A percentile compares a stretch with the other conserved stretches of the same genome.
These are phyloP conservation scores for Amniculicola lignicola DNA, from an alignment of 495 filamentous ascomycete species.

Conservation along the genomic window DNA sequence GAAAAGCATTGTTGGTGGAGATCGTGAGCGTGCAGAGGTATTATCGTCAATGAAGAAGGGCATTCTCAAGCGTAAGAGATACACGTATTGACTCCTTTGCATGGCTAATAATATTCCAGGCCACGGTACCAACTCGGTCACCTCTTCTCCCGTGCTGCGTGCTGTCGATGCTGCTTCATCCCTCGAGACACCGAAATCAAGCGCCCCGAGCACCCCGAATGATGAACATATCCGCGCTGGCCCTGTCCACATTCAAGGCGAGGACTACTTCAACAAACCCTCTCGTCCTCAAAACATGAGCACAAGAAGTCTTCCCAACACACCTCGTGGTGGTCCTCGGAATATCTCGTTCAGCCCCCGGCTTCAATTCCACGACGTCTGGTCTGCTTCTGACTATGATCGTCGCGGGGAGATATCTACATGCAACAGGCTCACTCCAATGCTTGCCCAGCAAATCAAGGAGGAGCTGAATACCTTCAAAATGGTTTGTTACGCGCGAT, in stretches of 20 bases:
- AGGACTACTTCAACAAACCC: constrained; percentile 73
- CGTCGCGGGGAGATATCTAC: constrained; percentile 94
- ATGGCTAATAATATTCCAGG: constrained; percentile 43
- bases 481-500: constrained; percentile 63
- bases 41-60: constrained; percentile 87
- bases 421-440: constrained; percentile 94
- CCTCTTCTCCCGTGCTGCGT: constrained; percentile 62
- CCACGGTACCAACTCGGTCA: constrained; percentile 59
- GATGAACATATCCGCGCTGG: constrained; percentile 54
- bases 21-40: constrained; percentile 85
- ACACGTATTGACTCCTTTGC: background rate
- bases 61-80: constrained; percentile 85
- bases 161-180: constrained; percentile 60
- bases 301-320: constrained; percentile 70
- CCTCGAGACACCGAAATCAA: constrained; percentile 76
- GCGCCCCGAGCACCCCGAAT: constrained; percentile 74
- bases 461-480: constrained; percentile 99
- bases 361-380: constrained; percentile 92
- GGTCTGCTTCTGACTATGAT: constrained; percentile 94
- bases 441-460: constrained; percentile 98
- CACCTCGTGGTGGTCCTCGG: constrained; percentile 64
- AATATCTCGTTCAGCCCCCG: constrained; percentile 90
- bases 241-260: constrained; percentile 39
- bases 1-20: constrained; percentile 87
- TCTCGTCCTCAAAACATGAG: constrained; percentile 62